Percentiles rank a stretch among this genome's conserved stretches.
Evolutionary conservation across 257 asterid species (phyloP).

Genomic region (Knoxia roxburghii): DNA sequence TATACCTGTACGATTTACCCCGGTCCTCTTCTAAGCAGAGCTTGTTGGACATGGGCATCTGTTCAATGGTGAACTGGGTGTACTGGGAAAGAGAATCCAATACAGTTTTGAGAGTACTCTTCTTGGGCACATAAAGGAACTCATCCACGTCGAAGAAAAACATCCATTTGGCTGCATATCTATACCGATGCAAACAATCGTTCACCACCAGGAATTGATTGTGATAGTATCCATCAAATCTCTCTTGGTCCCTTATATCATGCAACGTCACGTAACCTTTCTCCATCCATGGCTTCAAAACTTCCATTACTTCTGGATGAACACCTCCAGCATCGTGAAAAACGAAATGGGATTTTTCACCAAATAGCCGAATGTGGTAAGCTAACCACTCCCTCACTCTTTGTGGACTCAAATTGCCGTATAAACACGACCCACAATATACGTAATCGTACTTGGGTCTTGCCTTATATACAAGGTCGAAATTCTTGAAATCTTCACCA

Average conservation of each 20-base stretch:
- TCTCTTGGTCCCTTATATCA: conserved; percentile 70
- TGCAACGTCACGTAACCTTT: conserved; percentile 66
- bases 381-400: conserved; percentile 81
- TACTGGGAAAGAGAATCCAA: conserved; percentile 44
- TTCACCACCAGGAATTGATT: conserved; percentile 74
- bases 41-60: conserved; percentile 70
- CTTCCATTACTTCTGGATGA: conserved; percentile 53
- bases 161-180: conserved; percentile 62
- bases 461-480: conserved; percentile 21
- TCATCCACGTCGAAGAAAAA: conserved; percentile 86
- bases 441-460: conserved; percentile 50
- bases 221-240: conserved; percentile 78
- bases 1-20: conserved; percentile 50
- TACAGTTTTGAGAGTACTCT: conserved; percentile 45
- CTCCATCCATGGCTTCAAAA: conserved; percentile 73
- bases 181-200: conserved; percentile 70
- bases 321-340: conserved; percentile 89
- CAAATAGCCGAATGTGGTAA: conserved; percentile 56
- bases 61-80: conserved; percentile 76
- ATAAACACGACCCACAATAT: conserved; percentile 70
- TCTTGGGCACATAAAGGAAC: conserved; percentile 57
- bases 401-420: conserved; percentile 67
- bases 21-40: conserved; percentile 63
- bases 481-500: conserved; percentile 25
- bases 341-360: conserved; percentile 66